A percentile compares a stretch with the other conserved stretches of the same genome.
Conservation (phyloP, 2,329 filamentous ascomycete genomes). For the Aspergillus candidus region DNA sequence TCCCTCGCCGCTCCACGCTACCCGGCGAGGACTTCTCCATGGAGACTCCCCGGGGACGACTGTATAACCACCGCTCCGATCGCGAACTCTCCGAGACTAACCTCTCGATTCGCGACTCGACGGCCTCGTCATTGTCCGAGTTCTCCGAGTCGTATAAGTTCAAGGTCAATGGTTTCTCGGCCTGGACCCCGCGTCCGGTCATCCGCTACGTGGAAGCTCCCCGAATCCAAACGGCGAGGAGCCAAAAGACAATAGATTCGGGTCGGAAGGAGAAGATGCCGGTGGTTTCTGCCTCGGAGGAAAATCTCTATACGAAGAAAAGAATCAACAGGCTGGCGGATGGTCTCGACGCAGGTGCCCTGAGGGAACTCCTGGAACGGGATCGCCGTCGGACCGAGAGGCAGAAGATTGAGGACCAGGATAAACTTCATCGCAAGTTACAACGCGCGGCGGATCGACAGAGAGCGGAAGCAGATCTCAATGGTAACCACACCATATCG, state of each 20-base stretch:
- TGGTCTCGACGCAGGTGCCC: conserved; percentile 72
- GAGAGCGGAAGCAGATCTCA: conserved; percentile 50
- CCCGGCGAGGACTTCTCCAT: conserved; percentile 55
- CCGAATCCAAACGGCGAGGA: conserved; percentile 46
- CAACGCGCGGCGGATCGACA: conserved; percentile 48
- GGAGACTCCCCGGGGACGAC: conserved; percentile 44
- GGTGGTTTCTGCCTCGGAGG: conserved; percentile 55
- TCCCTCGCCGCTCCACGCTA: conserved; percentile 55
- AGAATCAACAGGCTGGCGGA: conserved; percentile 68
- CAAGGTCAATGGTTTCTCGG: conserved; percentile 70
- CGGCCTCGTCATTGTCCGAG: conserved; percentile 70
- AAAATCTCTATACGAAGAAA: conserved; percentile 55
- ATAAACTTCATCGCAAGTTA: conserved; percentile 48
- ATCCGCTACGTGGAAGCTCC: conserved; percentile 67
- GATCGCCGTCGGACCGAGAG: conserved; percentile 74
- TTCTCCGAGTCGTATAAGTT: conserved; percentile 70
- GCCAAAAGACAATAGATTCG: conserved; percentile 44
- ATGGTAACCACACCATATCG: conserved; percentile 4
- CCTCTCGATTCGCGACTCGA: conserved; percentile 65
- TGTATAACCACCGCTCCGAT: conserved; percentile 51
- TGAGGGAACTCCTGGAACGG: conserved; percentile 84
- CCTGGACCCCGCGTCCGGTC: conserved; percentile 79
- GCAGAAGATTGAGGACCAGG: conserved; percentile 64
- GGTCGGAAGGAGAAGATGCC: conserved; percentile 48
- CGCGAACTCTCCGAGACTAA: conserved; percentile 67